Base-by-base conservation (phyloP, 768 basidiomycete genomes). In the Mycena kentingensis region DNA sequence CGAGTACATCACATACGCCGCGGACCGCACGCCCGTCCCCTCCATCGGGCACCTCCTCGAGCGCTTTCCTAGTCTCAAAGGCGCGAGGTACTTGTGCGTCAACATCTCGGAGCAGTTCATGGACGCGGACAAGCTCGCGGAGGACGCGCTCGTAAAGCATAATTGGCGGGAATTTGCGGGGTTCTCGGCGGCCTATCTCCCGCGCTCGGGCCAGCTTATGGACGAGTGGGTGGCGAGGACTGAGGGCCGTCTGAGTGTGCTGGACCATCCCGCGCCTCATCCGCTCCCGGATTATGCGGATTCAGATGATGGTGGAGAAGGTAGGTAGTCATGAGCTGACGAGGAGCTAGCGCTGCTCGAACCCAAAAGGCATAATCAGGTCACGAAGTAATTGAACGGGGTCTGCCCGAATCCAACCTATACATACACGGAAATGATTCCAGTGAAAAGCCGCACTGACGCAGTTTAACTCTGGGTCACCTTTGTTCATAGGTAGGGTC, bases 171-270 rank as follows among this genome's bases (percentile, higher is more conserved):
- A 27, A 3, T 54, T 34, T 35, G 31, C 52, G 38, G 48, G 18
- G 11, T 54, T 54, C 38, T 54, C 29, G 3, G 28, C 46, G 3
- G 25, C 52, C 18, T 54, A 49, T 26, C 1, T 48, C 19, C 52
- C 26, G 10, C 35, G 13, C 18, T 54, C 29, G 46, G 8, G 12
- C n/a, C 46, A 49, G 35, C n/a, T 54, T n/a, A 18, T 54, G 15
- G 41, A 8, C 12, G 38, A 54, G 46, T 54, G 52, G 52, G 11
- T 54, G 32, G 38, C 27, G 24, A 54, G 36, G 39, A 19, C 26
- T 5, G 52, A 54, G 32, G 46, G 46, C 7, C 18, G 38, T 27
- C 6, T 1, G 28, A 54, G 38, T 22, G 31, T 54, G 16, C 25
- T 54, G 41, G 38, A 42, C 3, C 31, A 43, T 36, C 38, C 52